A percentile compares a stretch with the other conserved stretches of the same genome.
Evolutionary conservation across 805 yeast genomes (phyloP).

Genomic region (Suhomyces sp.): DNA sequence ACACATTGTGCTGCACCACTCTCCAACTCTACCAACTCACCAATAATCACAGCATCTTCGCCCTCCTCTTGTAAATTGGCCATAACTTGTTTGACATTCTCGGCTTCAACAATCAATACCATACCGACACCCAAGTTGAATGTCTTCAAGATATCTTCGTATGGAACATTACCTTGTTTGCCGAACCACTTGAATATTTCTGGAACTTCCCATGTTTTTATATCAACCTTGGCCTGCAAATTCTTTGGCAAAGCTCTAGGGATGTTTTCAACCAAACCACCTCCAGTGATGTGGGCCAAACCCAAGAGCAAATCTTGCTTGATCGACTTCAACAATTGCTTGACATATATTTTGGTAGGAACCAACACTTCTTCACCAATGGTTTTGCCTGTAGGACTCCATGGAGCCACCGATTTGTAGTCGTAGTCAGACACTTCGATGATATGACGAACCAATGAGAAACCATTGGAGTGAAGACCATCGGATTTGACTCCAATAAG

Average conservation of each 20-base stretch:
- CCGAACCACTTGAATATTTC: constrained; percentile 94
- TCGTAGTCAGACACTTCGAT: constrained; percentile 66
- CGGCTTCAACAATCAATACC: constrained; percentile 78
- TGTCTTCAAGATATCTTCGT: constrained; percentile 80
- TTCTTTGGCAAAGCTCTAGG: constrained; percentile 89
- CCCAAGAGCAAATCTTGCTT: constrained; percentile 71
- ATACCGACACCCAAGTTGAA: constrained; percentile 96
- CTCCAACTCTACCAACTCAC: constrained; percentile 35
- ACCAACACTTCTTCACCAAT: constrained; percentile 83
- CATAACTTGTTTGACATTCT: constrained; percentile 58
- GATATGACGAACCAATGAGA: constrained; percentile 88
- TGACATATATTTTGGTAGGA: constrained; percentile 94
- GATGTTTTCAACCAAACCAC: constrained; percentile 93
- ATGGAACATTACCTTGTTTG: constrained; percentile 84
- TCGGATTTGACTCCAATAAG: constrained; percentile 84
- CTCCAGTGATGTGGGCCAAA: constrained; percentile 96
- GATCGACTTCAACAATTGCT: constrained; percentile 76
- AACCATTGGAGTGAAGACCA: constrained; percentile 97
- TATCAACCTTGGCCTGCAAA: constrained; percentile 79
- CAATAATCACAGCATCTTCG: constrained; percentile 64
- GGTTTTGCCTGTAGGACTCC: constrained; percentile 61
- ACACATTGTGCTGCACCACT: constrained; percentile 59
- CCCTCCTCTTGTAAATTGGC: constrained; percentile 58
- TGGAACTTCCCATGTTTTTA: constrained; percentile 78
- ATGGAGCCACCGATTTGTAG: constrained; percentile 80